Base-by-base conservation (phyloP, 352 stramenopile species). In the Globisporangium spinosum region DNA sequence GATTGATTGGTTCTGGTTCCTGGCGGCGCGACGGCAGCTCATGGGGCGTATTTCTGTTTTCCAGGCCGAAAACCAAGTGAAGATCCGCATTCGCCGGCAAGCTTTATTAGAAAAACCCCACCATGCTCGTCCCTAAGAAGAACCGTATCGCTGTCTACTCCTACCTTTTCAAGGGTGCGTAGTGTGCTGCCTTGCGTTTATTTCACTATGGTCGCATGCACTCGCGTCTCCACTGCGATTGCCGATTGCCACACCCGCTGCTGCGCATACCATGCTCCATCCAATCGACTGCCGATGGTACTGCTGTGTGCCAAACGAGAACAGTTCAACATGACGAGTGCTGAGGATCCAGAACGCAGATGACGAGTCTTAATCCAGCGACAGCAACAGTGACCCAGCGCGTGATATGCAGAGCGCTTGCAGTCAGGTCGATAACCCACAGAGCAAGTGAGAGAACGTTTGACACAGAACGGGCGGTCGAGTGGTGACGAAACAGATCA, bases 141-240 rank as follows among this genome's bases (percentile, higher is more conserved):
- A 98, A 98, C 91, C 96, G 97, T 79, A 98, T 99, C 81, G 95
- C 95, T 80, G 95, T 98, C 76, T 99, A 99, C 90, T 98, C 90
- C 66, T 99, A 99, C 93, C 96, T 99, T 62, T 98, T 98, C 83
- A 97, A 97, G 80, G 83, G 82, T 93, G 77, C 75, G 78, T 88
- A 22, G 22, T 67, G 9, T 55, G 23, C 17, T 40, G 17, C 23
- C 32, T 23, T 34, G 27, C 9, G 4, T 35, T 38, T 43, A 51
- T 51, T 23, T 10, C 43, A 23, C 9, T 45, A 8, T 23, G 25
- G 53, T 45, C 34, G 15, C 65, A 15, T 43, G 38, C 13, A 17
- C 35, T 32, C 27, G 45, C 38, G 27, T 64, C 34, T 38, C 8
- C 10, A 34, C 53, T 12, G 7, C n/a, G n/a, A 62, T 29, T 49